Base-by-base conservation (phyloP, 768 basidiomycete genomes). In the Pulveroboletus frians region DNA sequence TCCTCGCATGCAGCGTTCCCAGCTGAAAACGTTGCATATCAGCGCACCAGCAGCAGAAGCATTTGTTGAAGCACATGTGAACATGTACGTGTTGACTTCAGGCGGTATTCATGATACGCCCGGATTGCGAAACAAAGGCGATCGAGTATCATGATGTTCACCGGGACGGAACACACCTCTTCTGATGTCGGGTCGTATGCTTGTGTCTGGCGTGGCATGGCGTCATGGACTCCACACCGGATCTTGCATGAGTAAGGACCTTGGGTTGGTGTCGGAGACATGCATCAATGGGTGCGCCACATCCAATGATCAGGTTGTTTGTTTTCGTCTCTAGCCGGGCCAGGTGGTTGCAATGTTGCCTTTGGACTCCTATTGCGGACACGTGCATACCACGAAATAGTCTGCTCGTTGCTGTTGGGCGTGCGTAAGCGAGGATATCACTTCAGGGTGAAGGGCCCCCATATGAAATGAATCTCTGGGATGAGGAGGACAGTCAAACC, bases 41-140 rank as follows among this genome's bases (percentile, higher is more conserved):
- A 62, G 58, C 15, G 41, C 57, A 3, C 48, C 61, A 15, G 43
- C 56, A 6, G 67, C 71, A 3, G 66, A 71, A 27, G 51, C 58
- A 11, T 58, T 69, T n/a, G 58, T 72, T 9, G 63, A 67, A 35
- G 64, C 69, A 34, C 73, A 74, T 49, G 61, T 67, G 11, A 64
- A 62, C 51, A 53, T 74, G 54, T 74, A 74, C 46, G 62, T 69
- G 26, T 20, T 46, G 23, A 40, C 30, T 14, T n/a, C 35, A 5
- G 37, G 40, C 9, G 37, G n/a, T 23, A 15, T 32, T 15, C 39
- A 42, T 11, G 36, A 36, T 23, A 35, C 42, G 27, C 26, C 50
- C 10, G 50, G 39, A 34, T n/a, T n/a, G 10, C 45, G 31, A 17
- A 43, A 35, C 14, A 35, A 44, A 35, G 30, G 29, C 32, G 15